A percentile compares a stretch with the other conserved stretches of the same genome.
Evolutionary conservation across 2,329 filamentous ascomycete genomes (phyloP).

Genomic region (Aspergillus candidus): DNA sequence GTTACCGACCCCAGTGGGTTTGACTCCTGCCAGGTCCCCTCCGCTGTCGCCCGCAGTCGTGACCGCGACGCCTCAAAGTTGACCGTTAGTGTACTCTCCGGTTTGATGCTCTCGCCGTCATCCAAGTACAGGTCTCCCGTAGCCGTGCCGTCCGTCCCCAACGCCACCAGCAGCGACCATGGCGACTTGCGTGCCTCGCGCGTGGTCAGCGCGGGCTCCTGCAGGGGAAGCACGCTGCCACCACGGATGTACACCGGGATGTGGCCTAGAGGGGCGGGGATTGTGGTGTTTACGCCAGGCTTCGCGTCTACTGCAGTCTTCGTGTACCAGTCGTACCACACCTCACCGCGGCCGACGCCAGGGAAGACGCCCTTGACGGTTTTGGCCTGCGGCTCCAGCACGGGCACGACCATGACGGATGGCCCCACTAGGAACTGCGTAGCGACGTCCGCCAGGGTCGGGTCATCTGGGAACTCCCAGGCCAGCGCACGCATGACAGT

Average conservation of each 20-base stretch:
- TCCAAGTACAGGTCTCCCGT: constrained; percentile 63
- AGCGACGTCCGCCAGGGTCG: constrained; percentile 59
- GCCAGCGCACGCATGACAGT: constrained; percentile 67
- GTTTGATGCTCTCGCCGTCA: constrained; percentile 63
- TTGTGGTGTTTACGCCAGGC: constrained; percentile 53
- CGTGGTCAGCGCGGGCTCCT: constrained; percentile 64
- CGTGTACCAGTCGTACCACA: constrained; percentile 81
- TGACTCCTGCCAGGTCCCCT: constrained; percentile 50
- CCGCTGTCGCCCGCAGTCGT: constrained; percentile 43
- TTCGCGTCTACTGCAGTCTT: constrained; percentile 49
- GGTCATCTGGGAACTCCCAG: constrained; percentile 70
- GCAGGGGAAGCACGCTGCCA: constrained; percentile 60
- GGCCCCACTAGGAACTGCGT: constrained; percentile 66
- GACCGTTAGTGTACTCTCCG: constrained; percentile 52
- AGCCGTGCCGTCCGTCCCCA: constrained; percentile 51
- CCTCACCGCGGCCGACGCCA: constrained; percentile 51
- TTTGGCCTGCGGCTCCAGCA: constrained; percentile 55
- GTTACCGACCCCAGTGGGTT: constrained; percentile 59
- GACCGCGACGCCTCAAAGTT: constrained; percentile 27
- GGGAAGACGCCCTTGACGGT: constrained; percentile 65
- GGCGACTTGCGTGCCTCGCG: constrained; percentile 55
- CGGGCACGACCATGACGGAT: constrained; percentile 61
- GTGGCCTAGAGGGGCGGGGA: constrained; percentile 57
- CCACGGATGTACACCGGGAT: constrained; percentile 68
- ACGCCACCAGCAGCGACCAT: constrained; percentile 62